Conservation (phyloP, 2,329 filamentous ascomycete species). For the Epichloe brachyelytri region DNA sequence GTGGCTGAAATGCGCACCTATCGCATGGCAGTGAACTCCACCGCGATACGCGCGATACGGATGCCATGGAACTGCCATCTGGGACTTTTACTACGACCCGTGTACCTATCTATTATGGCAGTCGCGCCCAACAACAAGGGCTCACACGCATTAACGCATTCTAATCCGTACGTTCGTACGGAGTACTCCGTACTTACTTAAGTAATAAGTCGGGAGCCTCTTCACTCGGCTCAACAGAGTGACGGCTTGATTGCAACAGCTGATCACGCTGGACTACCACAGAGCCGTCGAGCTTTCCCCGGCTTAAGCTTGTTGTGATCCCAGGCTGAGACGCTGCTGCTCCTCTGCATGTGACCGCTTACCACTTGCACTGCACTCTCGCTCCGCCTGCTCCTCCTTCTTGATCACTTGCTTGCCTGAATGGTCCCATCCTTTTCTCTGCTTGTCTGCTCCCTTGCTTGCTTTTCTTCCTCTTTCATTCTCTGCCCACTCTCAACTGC, state of each 20-base stretch:
- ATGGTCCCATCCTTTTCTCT: not conserved
- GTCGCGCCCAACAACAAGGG: no score
- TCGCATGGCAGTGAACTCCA: not conserved
- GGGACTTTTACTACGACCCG: no score
- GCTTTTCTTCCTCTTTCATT: slow-evolving; percentile 1
- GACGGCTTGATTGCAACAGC: not conserved
- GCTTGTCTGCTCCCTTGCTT: slow-evolving; percentile 1
- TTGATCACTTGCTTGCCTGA: slow-evolving; percentile 3
- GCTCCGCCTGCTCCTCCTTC: slow-evolving; percentile 1
- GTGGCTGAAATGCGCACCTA: not conserved
- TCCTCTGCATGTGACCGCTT: not conserved
- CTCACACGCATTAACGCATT: no score
- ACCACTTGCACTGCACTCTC: no score
- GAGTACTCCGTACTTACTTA: no score
- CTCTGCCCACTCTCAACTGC: slow-evolving; percentile 3
- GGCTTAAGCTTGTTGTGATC: not conserved
- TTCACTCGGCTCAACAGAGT: not conserved
- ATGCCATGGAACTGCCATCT: no score
- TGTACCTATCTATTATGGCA: no score
- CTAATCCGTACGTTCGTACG: no score
- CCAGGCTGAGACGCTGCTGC: not conserved
- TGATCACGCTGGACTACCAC: no score
- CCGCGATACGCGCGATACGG: no score
- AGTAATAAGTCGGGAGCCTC: no score
- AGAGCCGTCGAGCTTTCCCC: slow-evolving; percentile 1